Evolutionary conservation across 345 rosid genomes (phyloP).

Genomic region (Salix dunnii): DNA sequence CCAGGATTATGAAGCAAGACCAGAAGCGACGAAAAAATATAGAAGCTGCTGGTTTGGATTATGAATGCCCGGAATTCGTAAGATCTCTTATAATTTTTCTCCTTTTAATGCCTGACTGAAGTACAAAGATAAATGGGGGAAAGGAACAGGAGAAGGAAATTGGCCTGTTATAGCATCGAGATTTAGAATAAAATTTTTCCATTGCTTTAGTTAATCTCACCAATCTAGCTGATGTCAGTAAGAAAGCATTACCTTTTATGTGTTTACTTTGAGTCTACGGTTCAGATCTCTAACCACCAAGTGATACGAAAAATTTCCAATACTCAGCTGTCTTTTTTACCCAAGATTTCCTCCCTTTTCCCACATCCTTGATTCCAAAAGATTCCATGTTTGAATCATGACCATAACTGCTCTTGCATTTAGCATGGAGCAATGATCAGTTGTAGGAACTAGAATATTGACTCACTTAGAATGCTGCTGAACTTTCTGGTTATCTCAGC

Average conservation of each 20-base stretch:
- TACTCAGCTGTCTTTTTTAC: neutral
- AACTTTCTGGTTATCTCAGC: too few relatives aligned
- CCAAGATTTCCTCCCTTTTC: neutral
- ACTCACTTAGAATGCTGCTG: neutral
- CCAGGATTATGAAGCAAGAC: conserved; percentile 60
- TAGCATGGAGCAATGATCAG: neutral
- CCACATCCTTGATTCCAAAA: neutral
- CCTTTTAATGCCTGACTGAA: neutral
- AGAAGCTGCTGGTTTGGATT: conserved; percentile 76
- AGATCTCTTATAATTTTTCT: conserved; percentile 25
- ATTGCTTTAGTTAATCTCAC: neutral
- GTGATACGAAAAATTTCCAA: neutral
- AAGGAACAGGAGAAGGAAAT: neutral
- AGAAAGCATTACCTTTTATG: neutral
- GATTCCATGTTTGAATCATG: neutral
- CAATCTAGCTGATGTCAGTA: neutral
- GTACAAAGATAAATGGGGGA: neutral
- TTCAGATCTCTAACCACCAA: neutral
- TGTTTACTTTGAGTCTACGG: neutral
- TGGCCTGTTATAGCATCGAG: neutral
- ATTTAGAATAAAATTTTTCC: neutral
- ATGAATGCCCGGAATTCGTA: conserved; percentile 86
- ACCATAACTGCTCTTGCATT: neutral
- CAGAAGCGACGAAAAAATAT: conserved; percentile 63
- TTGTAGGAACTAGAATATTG: neutral